phyloP scores from a whole-genome alignment of 2,329 filamentous ascomycete species.

The Ophiostoma quercus region DNA sequence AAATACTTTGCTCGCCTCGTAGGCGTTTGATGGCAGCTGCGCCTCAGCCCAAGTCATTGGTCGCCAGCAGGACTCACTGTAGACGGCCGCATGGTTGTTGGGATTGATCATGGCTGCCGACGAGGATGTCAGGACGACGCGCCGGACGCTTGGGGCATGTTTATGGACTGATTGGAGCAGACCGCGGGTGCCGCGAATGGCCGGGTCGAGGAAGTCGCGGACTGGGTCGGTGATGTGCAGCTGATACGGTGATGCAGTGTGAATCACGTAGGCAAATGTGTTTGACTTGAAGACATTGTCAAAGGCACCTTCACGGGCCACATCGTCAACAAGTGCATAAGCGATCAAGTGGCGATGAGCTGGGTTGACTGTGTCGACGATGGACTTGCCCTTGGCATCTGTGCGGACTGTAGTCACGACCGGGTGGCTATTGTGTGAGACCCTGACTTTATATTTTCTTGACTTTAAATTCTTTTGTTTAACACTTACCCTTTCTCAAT shows the following conservation, averaged over 20 bases:
- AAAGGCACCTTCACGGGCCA: slow-evolving; percentile 65
- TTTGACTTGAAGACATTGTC: slow-evolving; percentile 46
- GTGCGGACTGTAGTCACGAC: slow-evolving; percentile 46
- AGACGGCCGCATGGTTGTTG: slow-evolving; percentile 35
- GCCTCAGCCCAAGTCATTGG: slow-evolving; percentile 38
- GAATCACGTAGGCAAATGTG: slow-evolving; percentile 67
- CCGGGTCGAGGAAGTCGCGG: slow-evolving; percentile 50
- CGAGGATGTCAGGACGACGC: slow-evolving; percentile 53
- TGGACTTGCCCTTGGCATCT: slow-evolving; percentile 43
- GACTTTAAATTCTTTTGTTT: background rate
- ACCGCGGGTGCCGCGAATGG: slow-evolving; percentile 48
- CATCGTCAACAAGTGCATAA: slow-evolving; percentile 62
- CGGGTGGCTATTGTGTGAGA: slow-evolving; percentile 34
- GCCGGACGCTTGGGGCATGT: slow-evolving; percentile 50
- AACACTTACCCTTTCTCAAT: slow-evolving; percentile 38
- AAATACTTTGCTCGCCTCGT: slow-evolving; percentile 50
- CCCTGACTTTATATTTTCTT: background rate
- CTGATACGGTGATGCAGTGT: slow-evolving; percentile 71
- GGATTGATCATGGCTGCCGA: slow-evolving; percentile 43
- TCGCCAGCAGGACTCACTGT: slow-evolving; percentile 40
- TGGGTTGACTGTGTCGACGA: slow-evolving; percentile 39
- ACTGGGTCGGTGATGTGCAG: slow-evolving; percentile 52
- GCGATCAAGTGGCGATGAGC: slow-evolving; percentile 41
- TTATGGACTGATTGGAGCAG: slow-evolving; percentile 46
- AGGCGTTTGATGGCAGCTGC: slow-evolving; percentile 32